Evolutionary conservation across 495 filamentous ascomycete species (phyloP).

Genomic region (Cercophora newfieldiana): DNA sequence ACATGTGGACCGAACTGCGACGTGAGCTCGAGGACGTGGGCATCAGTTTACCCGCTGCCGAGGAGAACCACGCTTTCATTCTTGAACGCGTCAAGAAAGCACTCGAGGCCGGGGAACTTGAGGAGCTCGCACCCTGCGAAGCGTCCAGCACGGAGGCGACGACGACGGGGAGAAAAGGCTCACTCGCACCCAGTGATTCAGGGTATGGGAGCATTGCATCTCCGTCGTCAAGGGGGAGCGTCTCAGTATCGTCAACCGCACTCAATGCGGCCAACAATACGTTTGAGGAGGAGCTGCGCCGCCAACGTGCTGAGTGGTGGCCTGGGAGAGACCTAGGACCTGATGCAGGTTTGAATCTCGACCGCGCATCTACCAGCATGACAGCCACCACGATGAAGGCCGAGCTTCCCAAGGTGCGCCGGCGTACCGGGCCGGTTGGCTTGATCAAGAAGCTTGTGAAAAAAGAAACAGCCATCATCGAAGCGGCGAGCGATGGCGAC

Average conservation of each 20-base stretch:
- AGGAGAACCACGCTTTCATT: slow-evolving; percentile 38
- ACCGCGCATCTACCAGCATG: not conserved
- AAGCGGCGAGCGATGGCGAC: slow-evolving; percentile 31
- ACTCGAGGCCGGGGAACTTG: slow-evolving; percentile 27
- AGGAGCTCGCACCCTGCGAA: slow-evolving; percentile 20
- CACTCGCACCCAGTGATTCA: slow-evolving; percentile 14
- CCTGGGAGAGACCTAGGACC: slow-evolving; percentile 18
- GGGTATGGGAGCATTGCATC: slow-evolving; percentile 13
- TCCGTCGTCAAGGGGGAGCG: slow-evolving; percentile 14
- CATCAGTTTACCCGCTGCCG: slow-evolving; percentile 33
- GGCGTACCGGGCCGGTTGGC: not conserved
- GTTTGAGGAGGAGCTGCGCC: slow-evolving; percentile 24
- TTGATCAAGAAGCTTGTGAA: slow-evolving; percentile 25
- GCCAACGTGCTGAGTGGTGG: slow-evolving; percentile 17
- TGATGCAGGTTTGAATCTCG: not conserved
- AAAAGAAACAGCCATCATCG: slow-evolving; percentile 31
- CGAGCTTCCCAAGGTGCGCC: not conserved
- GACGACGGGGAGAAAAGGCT: not conserved
- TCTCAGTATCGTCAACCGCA: slow-evolving; percentile 16
- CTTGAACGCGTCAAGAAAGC: slow-evolving; percentile 30
- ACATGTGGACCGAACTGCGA: slow-evolving; percentile 37
- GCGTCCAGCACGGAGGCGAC: not conserved
- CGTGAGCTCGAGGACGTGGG: slow-evolving; percentile 41
- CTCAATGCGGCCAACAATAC: slow-evolving; percentile 23
- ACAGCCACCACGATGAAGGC: not conserved